Evolutionary conservation across 805 yeast species (phyloP), one percentile per base, ranked within the genome.

Genomic region (Saccharomycopsis capsularis): DNA sequence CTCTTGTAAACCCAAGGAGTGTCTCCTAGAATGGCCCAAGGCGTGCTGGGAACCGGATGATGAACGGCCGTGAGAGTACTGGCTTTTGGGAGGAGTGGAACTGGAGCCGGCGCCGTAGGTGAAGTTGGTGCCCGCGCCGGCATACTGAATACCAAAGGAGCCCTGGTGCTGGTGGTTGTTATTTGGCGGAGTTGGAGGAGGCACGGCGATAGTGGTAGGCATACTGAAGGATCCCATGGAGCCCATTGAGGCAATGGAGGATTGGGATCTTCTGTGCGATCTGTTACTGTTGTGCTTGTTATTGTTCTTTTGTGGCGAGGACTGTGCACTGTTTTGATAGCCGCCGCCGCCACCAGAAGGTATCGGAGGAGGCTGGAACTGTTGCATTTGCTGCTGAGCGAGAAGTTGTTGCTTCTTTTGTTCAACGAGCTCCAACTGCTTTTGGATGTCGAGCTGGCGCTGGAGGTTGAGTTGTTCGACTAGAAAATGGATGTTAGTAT

Each of bases 371-470:
- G 55, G 54, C 35, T 63, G 62, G 51, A 53, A 58, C 11, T 25
- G 38, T 27, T 40, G 52, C 36, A 43, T 25, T 35, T 53, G 60
- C 42, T 79, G 95, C 61, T 84, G 93, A 3, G 77, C 75, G 56
- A 86, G 63, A 42, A 89, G 75, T 59, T 86, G 95, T 64, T 88
- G 95, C 63, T 86, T 96, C 62, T 90, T 96, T 21, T 84, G 90
- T 63, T 89, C 96, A 2, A 88, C 95, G 55, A 79, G 73, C 59
- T 93, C 97, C 68, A 90, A 74, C 63, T 91, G 97, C 59, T 91
- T 89, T 66, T 93, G 97, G 51, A 93, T 73, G 50, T 83, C 73
- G 47, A 68, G 59, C 50, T 71, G 75, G n/a, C 55, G 49, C 42
- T 52, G 55, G 29, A 52, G 34, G 30, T 71, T 81, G 63, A 85